phyloP scores from a whole-genome alignment of 257 asterid genomes.

The Scutellaria minor region DNA sequence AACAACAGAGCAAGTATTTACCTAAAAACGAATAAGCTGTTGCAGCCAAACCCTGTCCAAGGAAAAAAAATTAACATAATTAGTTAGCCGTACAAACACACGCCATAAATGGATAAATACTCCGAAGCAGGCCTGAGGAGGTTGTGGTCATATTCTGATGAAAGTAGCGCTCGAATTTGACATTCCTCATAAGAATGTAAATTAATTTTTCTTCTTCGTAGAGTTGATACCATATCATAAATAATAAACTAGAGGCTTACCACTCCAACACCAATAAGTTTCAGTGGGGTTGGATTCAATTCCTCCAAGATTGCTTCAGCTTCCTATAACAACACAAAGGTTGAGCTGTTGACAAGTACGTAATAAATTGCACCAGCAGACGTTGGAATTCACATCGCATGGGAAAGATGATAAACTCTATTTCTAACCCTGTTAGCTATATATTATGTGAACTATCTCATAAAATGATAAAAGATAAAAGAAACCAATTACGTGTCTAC shows the following conservation, averaged over 20 bases:
- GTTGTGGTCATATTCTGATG: background rate
- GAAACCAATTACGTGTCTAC: no score
- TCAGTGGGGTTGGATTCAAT: conserved; percentile 75
- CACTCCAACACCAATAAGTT: conserved; percentile 66
- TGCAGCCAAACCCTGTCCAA: conserved; percentile 61
- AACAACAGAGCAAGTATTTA: conserved; percentile 28
- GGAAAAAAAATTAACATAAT: conserved; percentile 12
- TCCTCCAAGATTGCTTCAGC: conserved; percentile 91
- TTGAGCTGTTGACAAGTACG: background rate
- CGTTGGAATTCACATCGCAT: no score
- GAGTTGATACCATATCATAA: background rate
- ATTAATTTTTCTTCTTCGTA: no score
- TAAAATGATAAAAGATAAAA: no score
- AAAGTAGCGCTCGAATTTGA: background rate
- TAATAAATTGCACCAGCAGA: background rate
- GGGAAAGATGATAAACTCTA: no score
- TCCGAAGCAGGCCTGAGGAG: background rate
- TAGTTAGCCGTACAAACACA: conserved; percentile 21
- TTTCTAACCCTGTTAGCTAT: no score
- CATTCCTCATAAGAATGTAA: background rate
- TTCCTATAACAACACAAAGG: conserved; percentile 51
- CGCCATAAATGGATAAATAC: background rate
- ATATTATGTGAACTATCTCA: no score
- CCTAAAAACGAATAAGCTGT: conserved; percentile 62
- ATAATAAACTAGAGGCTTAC: conserved; percentile 44